These are phyloP conservation scores for Arthroderma sp. DNA, from an alignment of 2,329 filamentous ascomycete genomes.

Conservation along the genomic window DNA sequence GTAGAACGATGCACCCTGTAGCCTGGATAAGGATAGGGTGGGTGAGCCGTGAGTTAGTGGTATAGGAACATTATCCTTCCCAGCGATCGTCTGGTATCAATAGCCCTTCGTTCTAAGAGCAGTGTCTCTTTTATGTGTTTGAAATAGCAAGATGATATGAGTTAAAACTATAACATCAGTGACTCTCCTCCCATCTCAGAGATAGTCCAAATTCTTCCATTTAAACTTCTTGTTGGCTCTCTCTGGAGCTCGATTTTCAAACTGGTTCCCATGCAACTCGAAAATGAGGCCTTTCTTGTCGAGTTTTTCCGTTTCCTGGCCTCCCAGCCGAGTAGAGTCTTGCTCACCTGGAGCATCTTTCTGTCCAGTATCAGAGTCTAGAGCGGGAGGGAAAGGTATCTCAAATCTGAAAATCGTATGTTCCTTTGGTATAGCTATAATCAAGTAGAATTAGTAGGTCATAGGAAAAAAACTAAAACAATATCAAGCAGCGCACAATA, in stretches of 20 bases:
- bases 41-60: too few relatives aligned
- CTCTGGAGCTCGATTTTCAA: conserved; percentile 70
- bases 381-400: conserved; percentile 41
- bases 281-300: conserved; percentile 49
- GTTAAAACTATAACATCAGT: not conserved
- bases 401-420: conserved; percentile 72
- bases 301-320: not conserved
- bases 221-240: conserved; percentile 88
- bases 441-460: conserved; percentile 4
- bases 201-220: conserved; percentile 60
- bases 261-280: conserved; percentile 78
- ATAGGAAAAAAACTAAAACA: conserved; percentile 9
- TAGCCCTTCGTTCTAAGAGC: too few relatives aligned
- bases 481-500: not conserved
- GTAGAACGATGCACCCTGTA: too few relatives aligned
- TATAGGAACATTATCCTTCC: too few relatives aligned
- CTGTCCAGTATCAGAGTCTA: not conserved
- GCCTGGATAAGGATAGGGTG: too few relatives aligned
- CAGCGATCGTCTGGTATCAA: too few relatives aligned
- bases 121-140: too few relatives aligned
- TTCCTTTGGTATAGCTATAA: conserved; percentile 66
- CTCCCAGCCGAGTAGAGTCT: not conserved
- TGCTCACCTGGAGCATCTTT: too few relatives aligned
- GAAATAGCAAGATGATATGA: too few relatives aligned
- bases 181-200: conserved; percentile 41